Conservation (phyloP, 495 filamentous ascomycete genomes). For the Wilcoxina mikolae region DNA sequence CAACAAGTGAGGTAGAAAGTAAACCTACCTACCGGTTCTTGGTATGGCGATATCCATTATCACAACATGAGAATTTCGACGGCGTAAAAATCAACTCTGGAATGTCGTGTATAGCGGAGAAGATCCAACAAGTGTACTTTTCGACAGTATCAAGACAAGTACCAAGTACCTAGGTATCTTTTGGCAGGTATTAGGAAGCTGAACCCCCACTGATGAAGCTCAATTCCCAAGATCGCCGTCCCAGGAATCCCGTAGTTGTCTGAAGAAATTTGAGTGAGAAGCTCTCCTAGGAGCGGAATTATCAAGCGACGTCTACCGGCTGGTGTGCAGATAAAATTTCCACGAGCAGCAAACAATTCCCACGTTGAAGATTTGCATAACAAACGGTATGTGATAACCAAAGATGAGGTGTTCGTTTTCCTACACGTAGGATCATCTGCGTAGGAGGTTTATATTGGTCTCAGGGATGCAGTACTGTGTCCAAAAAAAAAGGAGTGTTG, state of each 20-base stretch:
- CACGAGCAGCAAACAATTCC: slow-evolving; percentile 1
- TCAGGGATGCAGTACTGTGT: not conserved
- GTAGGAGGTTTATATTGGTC: not conserved
- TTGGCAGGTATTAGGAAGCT: not conserved
- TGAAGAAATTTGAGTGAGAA: not conserved
- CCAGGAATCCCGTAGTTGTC: not conserved
- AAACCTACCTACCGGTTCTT: not conserved
- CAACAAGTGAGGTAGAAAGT: no score
- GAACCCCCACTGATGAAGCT: no score
- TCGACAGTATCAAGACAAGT: not conserved
- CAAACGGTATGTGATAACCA: slow-evolving; percentile 1
- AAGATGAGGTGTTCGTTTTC: not conserved
- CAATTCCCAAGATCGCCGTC: not conserved
- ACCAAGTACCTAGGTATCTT: not conserved
- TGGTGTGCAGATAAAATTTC: not conserved
- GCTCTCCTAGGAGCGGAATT: not conserved
- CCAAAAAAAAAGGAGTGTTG: not conserved
- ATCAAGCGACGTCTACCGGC: not conserved
- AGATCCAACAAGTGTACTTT: not conserved
- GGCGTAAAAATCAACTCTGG: not conserved
- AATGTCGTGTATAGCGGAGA: not conserved
- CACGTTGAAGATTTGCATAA: not conserved
- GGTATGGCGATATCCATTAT: not conserved
- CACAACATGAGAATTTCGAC: not conserved
- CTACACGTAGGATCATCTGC: not conserved